Percentiles rank a stretch among this genome's conserved stretches.
phyloP scores from a whole-genome alignment of 805 yeast genomes.

The Zygosaccharomyces lentus region DNA sequence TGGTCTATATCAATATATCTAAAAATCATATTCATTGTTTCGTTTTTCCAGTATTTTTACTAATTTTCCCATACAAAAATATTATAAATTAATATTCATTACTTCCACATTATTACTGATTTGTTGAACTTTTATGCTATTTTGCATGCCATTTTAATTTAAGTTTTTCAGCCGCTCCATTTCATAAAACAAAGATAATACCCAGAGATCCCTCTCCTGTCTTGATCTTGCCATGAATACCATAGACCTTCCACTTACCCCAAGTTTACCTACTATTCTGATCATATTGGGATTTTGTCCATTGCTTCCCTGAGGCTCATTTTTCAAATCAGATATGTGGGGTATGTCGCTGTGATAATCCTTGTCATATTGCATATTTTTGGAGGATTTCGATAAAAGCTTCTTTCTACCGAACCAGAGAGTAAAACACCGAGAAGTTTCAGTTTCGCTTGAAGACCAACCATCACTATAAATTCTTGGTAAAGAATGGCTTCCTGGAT shows the following conservation, averaged over 20 bases:
- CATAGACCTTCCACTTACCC: slow-evolving; percentile 62
- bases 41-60: not conserved
- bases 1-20: slow-evolving; percentile 10
- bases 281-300: slow-evolving; percentile 12
- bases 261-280: slow-evolving; percentile 47
- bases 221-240: slow-evolving; percentile 79
- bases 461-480: slow-evolving; percentile 82
- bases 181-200: slow-evolving; percentile 37
- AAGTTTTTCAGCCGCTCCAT: slow-evolving; percentile 31
- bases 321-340: not conserved
- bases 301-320: slow-evolving; percentile 3
- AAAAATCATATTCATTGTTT: not conserved
- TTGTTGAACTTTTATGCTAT: not conserved
- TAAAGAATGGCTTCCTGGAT: slow-evolving; percentile 53
- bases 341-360: not conserved
- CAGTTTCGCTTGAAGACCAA: slow-evolving; percentile 77
- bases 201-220: slow-evolving; percentile 84
- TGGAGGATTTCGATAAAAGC: slow-evolving; percentile 34
- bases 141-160: not conserved
- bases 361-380: slow-evolving; percentile 7
- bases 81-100: not conserved
- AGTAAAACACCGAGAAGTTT: slow-evolving; percentile 69
- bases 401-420: slow-evolving; percentile 76
- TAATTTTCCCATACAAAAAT: not conserved
- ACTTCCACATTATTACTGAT: not conserved